Conservation (phyloP, 2,329 filamentous ascomycete genomes). For the Scedosporium minutisporum region DNA sequence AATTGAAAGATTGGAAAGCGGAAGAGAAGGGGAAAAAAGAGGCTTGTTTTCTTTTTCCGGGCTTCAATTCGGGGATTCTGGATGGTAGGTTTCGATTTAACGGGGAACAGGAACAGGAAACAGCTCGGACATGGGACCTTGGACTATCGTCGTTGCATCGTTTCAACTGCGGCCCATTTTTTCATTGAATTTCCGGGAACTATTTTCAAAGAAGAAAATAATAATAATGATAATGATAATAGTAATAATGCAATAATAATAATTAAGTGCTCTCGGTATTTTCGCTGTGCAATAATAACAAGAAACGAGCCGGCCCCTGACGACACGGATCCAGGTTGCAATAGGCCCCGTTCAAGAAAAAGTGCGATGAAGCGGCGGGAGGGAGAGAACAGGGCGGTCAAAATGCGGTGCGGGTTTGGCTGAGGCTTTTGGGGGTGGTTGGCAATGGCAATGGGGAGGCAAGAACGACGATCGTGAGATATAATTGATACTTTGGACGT, state of each 20-base stretch:
- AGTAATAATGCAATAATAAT: no score
- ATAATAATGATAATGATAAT: no score
- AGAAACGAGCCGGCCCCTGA: no score
- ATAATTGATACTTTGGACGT: background rate
- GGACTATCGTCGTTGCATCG: conserved; percentile 1
- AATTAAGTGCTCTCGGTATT: no score
- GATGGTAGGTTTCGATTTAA: no score
- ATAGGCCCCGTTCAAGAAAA: no score
- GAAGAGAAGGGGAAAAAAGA: background rate
- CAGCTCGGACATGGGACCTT: background rate
- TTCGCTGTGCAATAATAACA: no score
- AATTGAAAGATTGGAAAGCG: conserved; percentile 2
- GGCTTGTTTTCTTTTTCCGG: background rate
- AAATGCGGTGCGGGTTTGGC: background rate
- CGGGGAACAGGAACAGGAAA: no score
- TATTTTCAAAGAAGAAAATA: background rate
- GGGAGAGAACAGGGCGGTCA: no score
- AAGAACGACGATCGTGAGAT: background rate
- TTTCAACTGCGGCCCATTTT: background rate
- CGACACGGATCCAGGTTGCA: no score
- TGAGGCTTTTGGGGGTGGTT: background rate
- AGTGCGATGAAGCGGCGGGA: background rate
- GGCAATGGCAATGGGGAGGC: background rate
- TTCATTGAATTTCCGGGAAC: background rate
- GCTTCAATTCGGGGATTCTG: no score